A percentile compares a stretch with the other conserved stretches of the same genome.
phyloP scores from a whole-genome alignment of 2,329 filamentous ascomycete species.

The Elsinoe necatrix region DNA sequence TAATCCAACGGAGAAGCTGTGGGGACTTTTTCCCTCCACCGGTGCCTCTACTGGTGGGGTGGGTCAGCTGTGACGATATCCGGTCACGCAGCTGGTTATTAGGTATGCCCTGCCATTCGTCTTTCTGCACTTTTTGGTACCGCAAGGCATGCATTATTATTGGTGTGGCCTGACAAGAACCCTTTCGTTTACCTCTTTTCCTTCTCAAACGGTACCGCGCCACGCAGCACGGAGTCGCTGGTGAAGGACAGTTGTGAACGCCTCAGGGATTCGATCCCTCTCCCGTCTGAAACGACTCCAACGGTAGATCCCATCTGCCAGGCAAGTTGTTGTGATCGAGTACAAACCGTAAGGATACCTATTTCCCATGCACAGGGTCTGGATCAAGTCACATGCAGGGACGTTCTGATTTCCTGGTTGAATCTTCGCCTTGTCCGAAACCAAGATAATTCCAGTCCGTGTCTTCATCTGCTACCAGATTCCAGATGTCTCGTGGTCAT shows the following conservation, averaged over 20 bases:
- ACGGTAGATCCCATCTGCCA: background rate
- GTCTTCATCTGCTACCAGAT: background rate
- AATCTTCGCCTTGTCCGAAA: background rate
- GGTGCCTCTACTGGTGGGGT: background rate
- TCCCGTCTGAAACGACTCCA: background rate
- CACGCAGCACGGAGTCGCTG: background rate
- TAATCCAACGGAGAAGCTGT: constrained; percentile 10
- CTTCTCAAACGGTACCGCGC: background rate
- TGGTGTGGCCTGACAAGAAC: background rate
- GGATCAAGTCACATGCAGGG: constrained; percentile 2
- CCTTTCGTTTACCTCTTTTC: background rate
- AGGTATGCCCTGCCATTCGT: background rate
- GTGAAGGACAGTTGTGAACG: background rate
- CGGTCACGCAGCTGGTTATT: background rate
- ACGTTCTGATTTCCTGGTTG: constrained; percentile 1
- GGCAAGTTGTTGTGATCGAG: background rate
- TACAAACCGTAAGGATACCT: background rate
- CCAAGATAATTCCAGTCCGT: background rate
- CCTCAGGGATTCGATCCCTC: background rate
- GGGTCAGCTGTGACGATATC: constrained; percentile 4
- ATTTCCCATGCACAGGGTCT: background rate
- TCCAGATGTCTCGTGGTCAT: background rate
- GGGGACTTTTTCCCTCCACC: background rate
- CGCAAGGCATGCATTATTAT: background rate
- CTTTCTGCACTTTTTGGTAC: background rate